These are phyloP conservation scores for Mycosphaerella arachidis DNA, from an alignment of 2,329 filamentous ascomycete genomes.

Conservation along the genomic window DNA sequence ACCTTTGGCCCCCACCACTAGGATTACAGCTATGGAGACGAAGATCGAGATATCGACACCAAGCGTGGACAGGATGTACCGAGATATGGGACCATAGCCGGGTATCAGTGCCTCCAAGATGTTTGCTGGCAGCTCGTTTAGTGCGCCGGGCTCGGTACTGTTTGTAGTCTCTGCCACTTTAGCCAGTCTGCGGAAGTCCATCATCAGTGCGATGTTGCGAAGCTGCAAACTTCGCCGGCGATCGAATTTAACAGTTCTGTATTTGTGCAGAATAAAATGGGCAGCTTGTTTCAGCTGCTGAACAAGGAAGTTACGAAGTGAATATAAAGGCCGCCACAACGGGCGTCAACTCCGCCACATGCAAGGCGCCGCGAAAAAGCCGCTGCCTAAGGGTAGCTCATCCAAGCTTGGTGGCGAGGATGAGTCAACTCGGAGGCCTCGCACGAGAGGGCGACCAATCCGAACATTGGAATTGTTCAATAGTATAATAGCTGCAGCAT, in stretches of 20 bases:
- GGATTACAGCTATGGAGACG: constrained; percentile 41
- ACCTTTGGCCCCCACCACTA: constrained; percentile 40
- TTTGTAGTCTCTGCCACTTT: constrained; percentile 9
- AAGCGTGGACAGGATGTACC: constrained; percentile 39
- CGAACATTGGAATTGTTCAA: not conserved
- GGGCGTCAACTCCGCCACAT: not conserved
- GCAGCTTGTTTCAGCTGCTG: not conserved
- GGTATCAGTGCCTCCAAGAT: constrained; percentile 50
- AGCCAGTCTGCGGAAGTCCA: constrained; percentile 28
- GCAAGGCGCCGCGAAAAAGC: not conserved
- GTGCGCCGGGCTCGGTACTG: constrained; percentile 15
- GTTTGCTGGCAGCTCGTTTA: constrained; percentile 40
- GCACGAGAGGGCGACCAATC: not conserved
- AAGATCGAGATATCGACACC: constrained; percentile 48
- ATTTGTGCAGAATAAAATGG: not conserved
- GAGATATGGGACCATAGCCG: constrained; percentile 47
- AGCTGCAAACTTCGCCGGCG: not conserved
- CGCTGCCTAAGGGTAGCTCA: not conserved
- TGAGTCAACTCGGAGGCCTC: not conserved
- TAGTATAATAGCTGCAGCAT: not conserved
- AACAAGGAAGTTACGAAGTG: not conserved
- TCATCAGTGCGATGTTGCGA: constrained; percentile 5
- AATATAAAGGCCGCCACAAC: not conserved
- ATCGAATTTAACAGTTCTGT: not conserved
- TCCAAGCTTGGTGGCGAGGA: not conserved